phyloP scores from a whole-genome alignment of 345 rosid genomes.

The Citrus hindsii region DNA sequence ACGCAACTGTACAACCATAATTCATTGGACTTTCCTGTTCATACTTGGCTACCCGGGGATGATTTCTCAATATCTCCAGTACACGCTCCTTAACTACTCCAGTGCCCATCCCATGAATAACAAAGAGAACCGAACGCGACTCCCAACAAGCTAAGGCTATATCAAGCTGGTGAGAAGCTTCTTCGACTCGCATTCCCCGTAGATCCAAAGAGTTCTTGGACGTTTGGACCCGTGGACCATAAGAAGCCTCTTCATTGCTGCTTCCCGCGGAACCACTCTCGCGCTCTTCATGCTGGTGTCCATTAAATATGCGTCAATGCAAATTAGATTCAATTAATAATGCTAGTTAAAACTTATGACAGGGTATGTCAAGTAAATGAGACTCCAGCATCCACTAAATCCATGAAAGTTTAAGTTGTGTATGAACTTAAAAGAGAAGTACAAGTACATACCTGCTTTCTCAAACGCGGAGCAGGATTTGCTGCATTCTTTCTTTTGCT shows the following conservation, averaged over 20 bases:
- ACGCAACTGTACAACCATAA: conserved; percentile 89
- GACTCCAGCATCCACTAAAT: background rate
- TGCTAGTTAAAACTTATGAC: background rate
- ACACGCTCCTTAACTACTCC: conserved; percentile 73
- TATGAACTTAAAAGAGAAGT: background rate
- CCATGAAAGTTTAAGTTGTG: background rate
- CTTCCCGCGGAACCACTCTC: conserved; percentile 17
- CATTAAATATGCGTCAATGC: conserved; percentile 19
- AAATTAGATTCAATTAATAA: background rate
- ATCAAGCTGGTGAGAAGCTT: conserved; percentile 63
- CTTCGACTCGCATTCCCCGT: conserved; percentile 78
- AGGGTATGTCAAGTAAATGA: background rate
- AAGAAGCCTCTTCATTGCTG: conserved; percentile 28
- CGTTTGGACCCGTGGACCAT: conserved; percentile 51
- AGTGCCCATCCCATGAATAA: conserved; percentile 81
- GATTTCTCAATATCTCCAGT: conserved; percentile 48
- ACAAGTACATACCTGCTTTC: conserved; percentile 46
- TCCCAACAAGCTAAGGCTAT: conserved; percentile 56
- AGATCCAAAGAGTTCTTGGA: conserved; percentile 81
- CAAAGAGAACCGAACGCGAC: conserved; percentile 50
- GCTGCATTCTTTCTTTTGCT: conserved; percentile 25
- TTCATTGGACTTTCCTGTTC: conserved; percentile 76
- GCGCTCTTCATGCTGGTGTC: conserved; percentile 30
- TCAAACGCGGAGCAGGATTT: conserved; percentile 25
- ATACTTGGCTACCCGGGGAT: conserved; percentile 56